These are phyloP conservation scores for Taphrina sp. DNA, from an alignment of 1,139 yeast genomes.

Conservation along the genomic window DNA sequence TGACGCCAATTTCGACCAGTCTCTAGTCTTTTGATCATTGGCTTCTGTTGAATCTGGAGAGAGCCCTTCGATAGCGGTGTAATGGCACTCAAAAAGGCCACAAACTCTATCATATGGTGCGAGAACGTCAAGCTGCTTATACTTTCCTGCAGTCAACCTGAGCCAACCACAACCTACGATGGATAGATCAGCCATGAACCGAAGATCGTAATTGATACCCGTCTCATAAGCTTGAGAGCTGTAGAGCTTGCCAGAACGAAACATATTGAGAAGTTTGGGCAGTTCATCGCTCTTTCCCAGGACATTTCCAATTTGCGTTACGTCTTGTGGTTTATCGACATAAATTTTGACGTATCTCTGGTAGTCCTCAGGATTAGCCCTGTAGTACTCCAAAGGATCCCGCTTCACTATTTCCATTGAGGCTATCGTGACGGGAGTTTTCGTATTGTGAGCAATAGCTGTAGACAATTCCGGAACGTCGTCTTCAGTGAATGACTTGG, in stretches of 20 bases:
- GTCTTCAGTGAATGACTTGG: constrained; percentile 6
- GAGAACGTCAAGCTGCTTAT: background rate
- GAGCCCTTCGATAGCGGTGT: constrained; percentile 5
- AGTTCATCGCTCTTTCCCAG: constrained; percentile 26
- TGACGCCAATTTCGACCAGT: constrained; percentile 15
- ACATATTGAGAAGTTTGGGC: constrained; percentile 21
- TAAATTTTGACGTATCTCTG: constrained; percentile 17
- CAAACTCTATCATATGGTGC: constrained; percentile 16
- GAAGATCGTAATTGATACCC: constrained; percentile 15
- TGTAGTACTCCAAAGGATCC: constrained; percentile 23
- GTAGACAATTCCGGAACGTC: constrained; percentile 13
- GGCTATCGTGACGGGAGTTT: background rate
- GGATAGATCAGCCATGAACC: constrained; percentile 24
- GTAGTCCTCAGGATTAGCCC: constrained; percentile 17
- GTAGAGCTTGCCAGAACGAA: constrained; percentile 16
- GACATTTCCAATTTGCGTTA: constrained; percentile 11
- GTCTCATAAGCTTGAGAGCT: constrained; percentile 28
- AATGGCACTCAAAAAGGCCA: constrained; percentile 5
- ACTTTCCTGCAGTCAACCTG: background rate
- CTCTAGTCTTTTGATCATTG: constrained; percentile 16
- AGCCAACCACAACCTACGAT: constrained; percentile 31
- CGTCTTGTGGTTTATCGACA: constrained; percentile 9
- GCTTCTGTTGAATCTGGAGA: constrained; percentile 18
- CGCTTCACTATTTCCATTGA: constrained; percentile 4
- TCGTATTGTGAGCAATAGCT: constrained; percentile 10